Evolutionary conservation across 768 basidiomycete genomes (phyloP), one percentile per base, ranked within the genome.

Genomic region (Hemileccinum rubropunctum): DNA sequence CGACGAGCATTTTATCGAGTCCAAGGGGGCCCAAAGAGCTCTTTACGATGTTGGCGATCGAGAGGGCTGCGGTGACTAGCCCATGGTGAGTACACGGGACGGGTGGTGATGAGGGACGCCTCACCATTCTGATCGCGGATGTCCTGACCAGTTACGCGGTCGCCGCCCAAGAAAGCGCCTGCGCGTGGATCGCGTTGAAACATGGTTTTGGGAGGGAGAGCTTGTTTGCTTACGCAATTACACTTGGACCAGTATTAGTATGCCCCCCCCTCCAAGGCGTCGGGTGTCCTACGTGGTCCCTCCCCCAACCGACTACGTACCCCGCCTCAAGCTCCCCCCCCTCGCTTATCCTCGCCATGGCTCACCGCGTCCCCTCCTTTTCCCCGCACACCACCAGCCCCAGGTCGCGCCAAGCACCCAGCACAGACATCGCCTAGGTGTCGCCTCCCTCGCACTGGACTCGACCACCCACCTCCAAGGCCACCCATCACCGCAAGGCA

Each of bases 11-110:
- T 72, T 95, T 94, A 65, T 95, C 94, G 9, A 94, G 83, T 33
- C 95, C 95, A 47, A 98, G 77, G 9, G 97, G 97, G 6, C 97
- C 97, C 48, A 99, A 66, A 23, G 92, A 95, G 61, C 90, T 95
- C 79, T 95, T 97, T 35, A 99, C 84, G 60, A 98, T 88, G 71
- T 99, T 99, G 51, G 97, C 93, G 63, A 99, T 97, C 6, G 95
- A 86, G 64, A 91, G 86, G 40, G 95, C 95, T 39, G 95, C 97
- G 62, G 92, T 81, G 60, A 98, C 95, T 97, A 69, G 45, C 36
- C 15, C 35, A 15, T 18, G 49, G 40, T 32, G 36, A 57, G 21
- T 21, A 20, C 21, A 35, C n/a, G 21, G 20, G 28, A 28, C 21
- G 18, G 36, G 51, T 28, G 26, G 38, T 23, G 46, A 54, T 27